Evolutionary conservation across 2,329 filamentous ascomycete species (phyloP).

Genomic region (Trichoderma koningii): DNA sequence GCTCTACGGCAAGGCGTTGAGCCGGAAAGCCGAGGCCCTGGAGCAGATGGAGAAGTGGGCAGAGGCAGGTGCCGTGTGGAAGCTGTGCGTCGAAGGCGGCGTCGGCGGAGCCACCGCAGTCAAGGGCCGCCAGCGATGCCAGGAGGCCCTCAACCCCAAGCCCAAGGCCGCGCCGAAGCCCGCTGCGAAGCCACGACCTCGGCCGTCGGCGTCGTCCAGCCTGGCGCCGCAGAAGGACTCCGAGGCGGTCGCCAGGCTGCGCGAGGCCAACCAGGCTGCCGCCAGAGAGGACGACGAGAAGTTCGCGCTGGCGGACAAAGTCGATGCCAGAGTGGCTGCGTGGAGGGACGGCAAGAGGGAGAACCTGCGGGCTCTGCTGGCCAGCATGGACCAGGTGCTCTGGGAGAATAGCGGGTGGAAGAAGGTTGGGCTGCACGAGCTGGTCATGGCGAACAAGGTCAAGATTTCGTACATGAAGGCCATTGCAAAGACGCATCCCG

Average conservation of each 20-base stretch:
- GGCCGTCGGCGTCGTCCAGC: constrained; percentile 45
- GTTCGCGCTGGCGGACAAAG: constrained; percentile 81
- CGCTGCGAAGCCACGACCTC: constrained; percentile 50
- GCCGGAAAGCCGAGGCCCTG: constrained; percentile 91
- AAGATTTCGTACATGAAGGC: constrained; percentile 99
- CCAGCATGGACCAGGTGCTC: constrained; percentile 82
- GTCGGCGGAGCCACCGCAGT: constrained; percentile 83
- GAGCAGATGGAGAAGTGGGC: constrained; percentile 94
- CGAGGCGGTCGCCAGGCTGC: constrained; percentile 79
- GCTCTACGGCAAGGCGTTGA: constrained; percentile 89
- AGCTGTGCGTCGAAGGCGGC: constrained; percentile 76
- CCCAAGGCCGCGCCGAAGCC: constrained; percentile 51
- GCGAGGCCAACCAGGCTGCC: constrained; percentile 81
- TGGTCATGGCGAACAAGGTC: constrained; percentile 91
- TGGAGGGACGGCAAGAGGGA: constrained; percentile 94
- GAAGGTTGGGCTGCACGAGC: constrained; percentile 89
- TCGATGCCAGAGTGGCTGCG: constrained; percentile 73
- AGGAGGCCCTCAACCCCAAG: constrained; percentile 78
- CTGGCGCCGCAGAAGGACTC: constrained; percentile 55
- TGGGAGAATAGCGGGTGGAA: constrained; percentile 96
- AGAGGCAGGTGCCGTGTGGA: constrained; percentile 81
- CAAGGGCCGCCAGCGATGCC: constrained; percentile 84
- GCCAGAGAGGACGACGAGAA: constrained; percentile 90
- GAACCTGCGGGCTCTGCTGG: constrained; percentile 84
- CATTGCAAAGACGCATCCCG: constrained; percentile 96